These are phyloP conservation scores for Triangularia setosa DNA, from an alignment of 2,329 filamentous ascomycete species.

Conservation along the genomic window DNA sequence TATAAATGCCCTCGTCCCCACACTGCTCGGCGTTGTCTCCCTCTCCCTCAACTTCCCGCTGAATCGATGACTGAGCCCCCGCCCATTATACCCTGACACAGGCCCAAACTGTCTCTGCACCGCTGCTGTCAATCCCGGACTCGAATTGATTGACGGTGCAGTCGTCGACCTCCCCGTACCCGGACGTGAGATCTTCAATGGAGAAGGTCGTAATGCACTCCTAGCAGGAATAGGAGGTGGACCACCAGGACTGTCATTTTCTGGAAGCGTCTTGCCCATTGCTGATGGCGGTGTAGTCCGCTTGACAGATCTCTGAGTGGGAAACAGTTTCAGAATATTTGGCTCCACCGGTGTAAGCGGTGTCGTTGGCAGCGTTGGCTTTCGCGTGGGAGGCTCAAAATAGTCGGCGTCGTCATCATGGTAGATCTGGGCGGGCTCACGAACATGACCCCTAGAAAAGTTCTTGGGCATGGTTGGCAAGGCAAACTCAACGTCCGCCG, in stretches of 20 bases:
- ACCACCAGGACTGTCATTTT: conserved; percentile 14
- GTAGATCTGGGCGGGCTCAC: conserved; percentile 37
- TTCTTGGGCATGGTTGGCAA: conserved; percentile 26
- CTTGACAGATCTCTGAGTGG: conserved; percentile 20
- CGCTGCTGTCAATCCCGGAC: conserved; percentile 27
- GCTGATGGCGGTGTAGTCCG: conserved; percentile 18
- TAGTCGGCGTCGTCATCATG: conserved; percentile 18
- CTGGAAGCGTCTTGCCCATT: not conserved
- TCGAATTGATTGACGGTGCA: conserved; percentile 20
- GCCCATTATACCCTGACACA: conserved; percentile 7
- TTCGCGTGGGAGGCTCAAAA: conserved; percentile 17
- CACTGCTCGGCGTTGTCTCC: conserved; percentile 2
- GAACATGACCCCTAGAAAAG: conserved; percentile 30
- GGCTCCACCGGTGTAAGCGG: conserved; percentile 23
- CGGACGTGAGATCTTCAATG: conserved; percentile 15
- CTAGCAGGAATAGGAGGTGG: conserved; percentile 24
- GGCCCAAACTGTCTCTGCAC: conserved; percentile 32
- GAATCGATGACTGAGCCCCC: not conserved
- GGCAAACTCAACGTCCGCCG: conserved; percentile 27
- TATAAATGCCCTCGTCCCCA: conserved; percentile 8
- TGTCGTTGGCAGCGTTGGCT: conserved; percentile 20
- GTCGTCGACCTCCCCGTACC: not conserved
- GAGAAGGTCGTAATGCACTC: conserved; percentile 24
- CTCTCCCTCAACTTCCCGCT: not conserved
- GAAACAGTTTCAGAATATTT: conserved; percentile 24